A percentile compares a stretch with the other conserved stretches of the same genome.
phyloP scores from a whole-genome alignment of 768 basidiomycete genomes.

The Crepidotus variabilis region DNA sequence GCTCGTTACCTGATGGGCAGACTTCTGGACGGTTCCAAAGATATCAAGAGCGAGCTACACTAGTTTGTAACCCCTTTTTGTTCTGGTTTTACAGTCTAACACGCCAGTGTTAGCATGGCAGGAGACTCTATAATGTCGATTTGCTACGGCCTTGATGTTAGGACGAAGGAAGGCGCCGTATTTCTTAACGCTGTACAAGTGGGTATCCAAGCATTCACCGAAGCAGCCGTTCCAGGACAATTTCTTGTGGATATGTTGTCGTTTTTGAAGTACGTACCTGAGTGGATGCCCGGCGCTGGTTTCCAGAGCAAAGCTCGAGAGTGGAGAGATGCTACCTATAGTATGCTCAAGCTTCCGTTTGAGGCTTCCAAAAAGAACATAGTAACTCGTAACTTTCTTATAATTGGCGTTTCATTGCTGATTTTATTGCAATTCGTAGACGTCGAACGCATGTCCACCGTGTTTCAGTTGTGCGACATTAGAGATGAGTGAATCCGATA shows the following conservation, averaged over 20 bases:
- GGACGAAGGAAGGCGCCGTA: slow-evolving; percentile 34
- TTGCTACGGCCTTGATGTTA: slow-evolving; percentile 44
- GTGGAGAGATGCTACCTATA: slow-evolving; percentile 35
- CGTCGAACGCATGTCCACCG: slow-evolving; percentile 15
- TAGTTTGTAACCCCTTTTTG: slow-evolving; percentile 23
- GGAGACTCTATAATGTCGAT: slow-evolving; percentile 34
- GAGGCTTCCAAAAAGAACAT: slow-evolving; percentile 20
- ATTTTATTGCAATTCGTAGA: not conserved
- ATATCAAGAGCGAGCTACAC: slow-evolving; percentile 28
- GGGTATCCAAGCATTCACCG: slow-evolving; percentile 28
- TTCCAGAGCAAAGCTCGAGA: slow-evolving; percentile 49
- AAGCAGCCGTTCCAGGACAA: slow-evolving; percentile 34
- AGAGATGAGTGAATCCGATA: slow-evolving; percentile 19
- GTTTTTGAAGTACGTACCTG: slow-evolving; percentile 42
- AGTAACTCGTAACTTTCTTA: slow-evolving; percentile 19
- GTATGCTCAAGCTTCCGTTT: slow-evolving; percentile 36
- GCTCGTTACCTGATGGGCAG: slow-evolving; percentile 26
- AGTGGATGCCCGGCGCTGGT: slow-evolving; percentile 56
- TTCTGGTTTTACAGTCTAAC: too few species aligned
- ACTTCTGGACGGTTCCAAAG: slow-evolving; percentile 27
- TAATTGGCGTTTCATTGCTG: not conserved
- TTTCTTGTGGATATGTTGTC: slow-evolving; percentile 44
- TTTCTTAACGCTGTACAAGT: slow-evolving; percentile 37
- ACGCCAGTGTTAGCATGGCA: slow-evolving; percentile 21
- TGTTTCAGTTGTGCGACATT: slow-evolving; percentile 22